Conservation (phyloP, 345 rosid species). For the Rubroshorea leprosula region DNA sequence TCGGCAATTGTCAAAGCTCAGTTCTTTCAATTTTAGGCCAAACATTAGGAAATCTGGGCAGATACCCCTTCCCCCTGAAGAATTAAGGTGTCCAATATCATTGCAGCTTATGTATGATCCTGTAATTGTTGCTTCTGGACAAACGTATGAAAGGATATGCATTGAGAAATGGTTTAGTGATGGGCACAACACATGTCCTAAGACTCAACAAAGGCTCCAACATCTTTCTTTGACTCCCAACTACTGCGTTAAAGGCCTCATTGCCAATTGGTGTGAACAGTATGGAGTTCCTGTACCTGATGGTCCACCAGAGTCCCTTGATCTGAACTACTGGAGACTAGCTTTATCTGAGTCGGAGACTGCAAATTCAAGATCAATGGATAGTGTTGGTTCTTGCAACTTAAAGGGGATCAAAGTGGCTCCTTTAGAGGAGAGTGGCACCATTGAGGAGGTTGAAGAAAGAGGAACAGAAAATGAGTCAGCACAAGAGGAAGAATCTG, state of each 20-base stretch:
- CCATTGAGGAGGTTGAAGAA: constrained; percentile 35
- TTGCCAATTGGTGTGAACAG: constrained; percentile 94
- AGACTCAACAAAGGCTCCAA: constrained; percentile 83
- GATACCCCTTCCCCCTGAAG: constrained; percentile 82
- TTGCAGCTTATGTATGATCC: constrained; percentile 98
- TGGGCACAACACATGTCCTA: constrained; percentile 90
- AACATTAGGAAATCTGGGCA: constrained; percentile 57
- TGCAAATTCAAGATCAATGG: constrained; percentile 54
- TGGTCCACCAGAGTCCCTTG: constrained; percentile 80
- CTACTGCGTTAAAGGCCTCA: constrained; percentile 95
- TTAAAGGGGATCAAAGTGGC: constrained; percentile 53
- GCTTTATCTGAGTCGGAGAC: constrained; percentile 67
- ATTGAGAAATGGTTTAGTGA: constrained; percentile 96
- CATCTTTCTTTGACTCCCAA: constrained; percentile 87
- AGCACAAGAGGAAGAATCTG: constrained; percentile 35
- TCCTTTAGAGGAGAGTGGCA: constrained; percentile 65
- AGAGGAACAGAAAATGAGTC: constrained; percentile 31
- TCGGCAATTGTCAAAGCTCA: constrained; percentile 68
- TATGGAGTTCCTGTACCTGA: constrained; percentile 66
- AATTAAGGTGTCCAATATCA: constrained; percentile 91
- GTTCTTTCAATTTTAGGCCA: constrained; percentile 67
- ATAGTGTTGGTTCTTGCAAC: constrained; percentile 40
- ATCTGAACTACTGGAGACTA: constrained; percentile 83
- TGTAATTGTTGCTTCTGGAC: constrained; percentile 94
- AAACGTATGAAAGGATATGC: constrained; percentile 90